phyloP scores from a whole-genome alignment of 805 yeast species.

The Candida ulmi region DNA sequence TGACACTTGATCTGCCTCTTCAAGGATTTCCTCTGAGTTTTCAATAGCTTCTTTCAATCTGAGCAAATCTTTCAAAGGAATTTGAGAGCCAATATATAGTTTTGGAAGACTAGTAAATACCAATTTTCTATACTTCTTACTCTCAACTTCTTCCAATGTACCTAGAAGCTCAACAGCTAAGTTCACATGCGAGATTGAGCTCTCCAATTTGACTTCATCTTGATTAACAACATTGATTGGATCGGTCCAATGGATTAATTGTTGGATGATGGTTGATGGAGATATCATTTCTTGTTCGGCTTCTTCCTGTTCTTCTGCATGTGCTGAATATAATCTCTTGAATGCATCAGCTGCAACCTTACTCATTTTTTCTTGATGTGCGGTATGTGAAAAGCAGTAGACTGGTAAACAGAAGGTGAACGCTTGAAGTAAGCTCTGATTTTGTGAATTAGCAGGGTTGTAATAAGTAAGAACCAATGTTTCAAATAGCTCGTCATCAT shows the following conservation, averaged over 20 bases:
- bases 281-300: slow-evolving; percentile 23
- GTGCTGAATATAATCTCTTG: slow-evolving; percentile 44
- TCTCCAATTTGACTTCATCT: slow-evolving; percentile 32
- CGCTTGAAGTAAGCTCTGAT: slow-evolving; percentile 69
- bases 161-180: slow-evolving; percentile 51
- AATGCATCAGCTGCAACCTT: slow-evolving; percentile 63
- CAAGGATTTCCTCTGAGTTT: slow-evolving; percentile 25
- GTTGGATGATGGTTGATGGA: slow-evolving; percentile 58
- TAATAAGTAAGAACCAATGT: slow-evolving; percentile 70
- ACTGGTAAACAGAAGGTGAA: slow-evolving; percentile 86
- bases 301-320: slow-evolving; percentile 31
- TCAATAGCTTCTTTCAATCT: slow-evolving; percentile 23
- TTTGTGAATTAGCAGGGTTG: slow-evolving; percentile 56
- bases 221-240: slow-evolving; percentile 58
- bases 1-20: slow-evolving; percentile 26
- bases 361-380: slow-evolving; percentile 64
- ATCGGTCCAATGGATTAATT: slow-evolving; percentile 80
- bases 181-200: slow-evolving; percentile 48
- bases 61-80: slow-evolving; percentile 21
- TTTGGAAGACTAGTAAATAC: slow-evolving; percentile 46
- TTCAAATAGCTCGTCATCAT: slow-evolving; percentile 66
- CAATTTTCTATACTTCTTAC: slow-evolving; percentile 48
- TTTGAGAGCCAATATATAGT: slow-evolving; percentile 34
- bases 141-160: slow-evolving; percentile 39
- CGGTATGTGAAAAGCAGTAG: slow-evolving; percentile 68